Base-by-base conservation (phyloP, 768 basidiomycete species). In the Rickenella mellea region DNA sequence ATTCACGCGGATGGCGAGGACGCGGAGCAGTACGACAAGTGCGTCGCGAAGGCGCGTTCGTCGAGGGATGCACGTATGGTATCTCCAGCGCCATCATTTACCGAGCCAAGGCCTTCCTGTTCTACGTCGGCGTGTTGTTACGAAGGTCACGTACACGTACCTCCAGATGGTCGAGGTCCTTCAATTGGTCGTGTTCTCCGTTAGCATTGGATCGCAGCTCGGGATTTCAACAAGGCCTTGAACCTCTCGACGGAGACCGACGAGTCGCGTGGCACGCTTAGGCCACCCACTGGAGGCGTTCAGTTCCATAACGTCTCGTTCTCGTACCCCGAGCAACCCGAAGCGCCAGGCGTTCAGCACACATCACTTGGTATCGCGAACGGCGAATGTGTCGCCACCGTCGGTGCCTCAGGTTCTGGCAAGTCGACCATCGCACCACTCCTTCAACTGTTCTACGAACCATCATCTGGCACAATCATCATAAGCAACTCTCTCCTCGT, bases 41-140 rank as follows among this genome's bases (percentile, higher is more conserved):
- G n/a, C n/a, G n/a, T n/a, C n/a, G n/a, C n/a, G n/a, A 96, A 93
- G 85, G 89, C n/a, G 92, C 88, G 0, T 87, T 91, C 53, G 76
- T 87, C 14, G 80, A 89, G 52, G 94, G 93, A 2, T 78, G 84
- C 56, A 83, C 87, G 0, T 79, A 78, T 46, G 91, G 89, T 8
- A 72, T 90, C 15, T 76, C 83, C 2, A 83, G 77, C 43, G 82
- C 82, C 0, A 67, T 97, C 45, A 89, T 93, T 40, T 92, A 96
- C 56, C 70, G 90, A 17, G 80, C 88, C 0, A 86, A 98, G 61
- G 94, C 89, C 0, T 66, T 97, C 14, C 68, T 99, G 39, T 93
- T 96, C 65, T 94, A 85, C 53, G 81, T 91, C 39, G 88, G 91
- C 31, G 86, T n/a, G 72, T 98, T 47, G 78, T 98, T 42, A 71